Evolutionary conservation across 106 monocot genomes (phyloP).

Genomic region (Cymbidium sinense): DNA sequence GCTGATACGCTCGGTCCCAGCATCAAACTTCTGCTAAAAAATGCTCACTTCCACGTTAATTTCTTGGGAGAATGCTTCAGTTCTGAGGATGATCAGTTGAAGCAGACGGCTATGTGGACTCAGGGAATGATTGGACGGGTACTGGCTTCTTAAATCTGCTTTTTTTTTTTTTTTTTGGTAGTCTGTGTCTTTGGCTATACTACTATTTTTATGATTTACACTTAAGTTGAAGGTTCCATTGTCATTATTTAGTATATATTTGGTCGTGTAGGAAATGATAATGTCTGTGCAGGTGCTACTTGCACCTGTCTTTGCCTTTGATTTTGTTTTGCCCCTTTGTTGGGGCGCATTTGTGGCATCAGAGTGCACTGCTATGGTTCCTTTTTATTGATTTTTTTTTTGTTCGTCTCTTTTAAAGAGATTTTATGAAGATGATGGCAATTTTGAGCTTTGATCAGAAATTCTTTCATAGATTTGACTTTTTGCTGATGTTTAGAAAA

Average conservation of each 20-base stretch:
- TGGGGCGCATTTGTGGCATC: not conserved
- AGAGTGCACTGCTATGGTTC: not conserved
- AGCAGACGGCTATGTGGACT: constrained; percentile 44
- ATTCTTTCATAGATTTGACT: constrained; percentile 2
- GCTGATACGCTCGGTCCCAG: constrained; percentile 45
- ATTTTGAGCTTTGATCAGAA: not conserved
- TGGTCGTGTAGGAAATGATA: not conserved
- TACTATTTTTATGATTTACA: not conserved
- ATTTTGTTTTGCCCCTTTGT: not conserved
- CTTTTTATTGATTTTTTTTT: not conserved
- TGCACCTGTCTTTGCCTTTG: not conserved
- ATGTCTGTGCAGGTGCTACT: not conserved
- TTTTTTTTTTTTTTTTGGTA: no score
- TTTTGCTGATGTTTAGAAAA: not conserved
- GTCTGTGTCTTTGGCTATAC: not conserved
- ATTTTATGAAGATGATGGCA: not conserved
- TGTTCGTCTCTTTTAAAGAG: not conserved
- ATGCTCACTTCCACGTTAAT: constrained; percentile 20
- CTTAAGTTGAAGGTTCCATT: not conserved
- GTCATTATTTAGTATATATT: constrained; percentile 3
- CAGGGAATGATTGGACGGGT: constrained; percentile 14
- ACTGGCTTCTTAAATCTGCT: not conserved
- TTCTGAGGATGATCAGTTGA: constrained; percentile 39
- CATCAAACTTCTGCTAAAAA: constrained; percentile 22
- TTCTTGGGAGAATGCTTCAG: constrained; percentile 43